phyloP scores from a whole-genome alignment of 306 rosid genomes.

The Glycine soja region DNA sequence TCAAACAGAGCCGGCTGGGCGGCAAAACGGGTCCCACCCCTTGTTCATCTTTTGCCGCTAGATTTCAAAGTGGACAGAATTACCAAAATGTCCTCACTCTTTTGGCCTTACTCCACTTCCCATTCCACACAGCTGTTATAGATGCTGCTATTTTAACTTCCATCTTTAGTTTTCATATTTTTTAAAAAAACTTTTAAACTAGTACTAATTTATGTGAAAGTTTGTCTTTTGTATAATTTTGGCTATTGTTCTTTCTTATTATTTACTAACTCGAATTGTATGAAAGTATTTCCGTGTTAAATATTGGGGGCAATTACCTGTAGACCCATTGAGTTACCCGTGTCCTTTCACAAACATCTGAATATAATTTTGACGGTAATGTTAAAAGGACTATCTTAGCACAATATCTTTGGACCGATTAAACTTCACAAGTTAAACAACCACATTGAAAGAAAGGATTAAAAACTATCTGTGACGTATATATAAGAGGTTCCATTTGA shows the following conservation, averaged over 20 bases:
- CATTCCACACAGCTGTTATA: neutral
- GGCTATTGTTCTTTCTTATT: neutral
- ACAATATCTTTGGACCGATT: neutral
- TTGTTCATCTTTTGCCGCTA: slow-evolving; percentile 42
- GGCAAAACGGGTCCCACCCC: slow-evolving; percentile 46
- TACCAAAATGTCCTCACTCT: slow-evolving; percentile 42
- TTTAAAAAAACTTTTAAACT: too few relatives aligned
- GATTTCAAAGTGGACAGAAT: slow-evolving; percentile 40
- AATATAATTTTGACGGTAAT: neutral
- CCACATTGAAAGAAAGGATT: too few relatives aligned
- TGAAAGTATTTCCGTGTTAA: too few relatives aligned
- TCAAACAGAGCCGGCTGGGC: slow-evolving; percentile 50
- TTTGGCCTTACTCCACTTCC: neutral
- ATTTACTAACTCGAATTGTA: neutral
- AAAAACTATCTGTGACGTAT: too few relatives aligned
- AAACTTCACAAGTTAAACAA: too few relatives aligned
- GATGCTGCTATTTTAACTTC: neutral
- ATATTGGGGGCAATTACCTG: too few relatives aligned
- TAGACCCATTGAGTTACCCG: too few relatives aligned
- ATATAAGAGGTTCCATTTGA: too few relatives aligned
- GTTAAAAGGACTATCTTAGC: neutral
- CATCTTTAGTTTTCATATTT: neutral
- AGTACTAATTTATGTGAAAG: neutral
- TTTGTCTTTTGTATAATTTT: neutral
- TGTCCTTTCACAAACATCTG: neutral